Evolutionary conservation across 1,284 basidiomycete species (phyloP).

Genomic region (Dichomitus squalens): DNA sequence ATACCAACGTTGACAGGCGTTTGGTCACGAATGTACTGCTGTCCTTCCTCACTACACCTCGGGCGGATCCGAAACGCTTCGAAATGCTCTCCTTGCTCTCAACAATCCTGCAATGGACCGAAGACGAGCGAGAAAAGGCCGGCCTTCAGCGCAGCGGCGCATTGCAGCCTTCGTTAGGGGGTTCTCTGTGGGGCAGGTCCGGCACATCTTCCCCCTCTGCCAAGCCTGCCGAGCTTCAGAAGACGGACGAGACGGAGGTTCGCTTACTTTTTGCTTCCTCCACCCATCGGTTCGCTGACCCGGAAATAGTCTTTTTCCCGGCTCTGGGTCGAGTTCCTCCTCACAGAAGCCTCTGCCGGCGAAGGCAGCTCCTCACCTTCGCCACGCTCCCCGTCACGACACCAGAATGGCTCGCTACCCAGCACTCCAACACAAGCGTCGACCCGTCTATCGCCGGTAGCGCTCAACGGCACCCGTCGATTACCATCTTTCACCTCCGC

Average conservation of each 20-base stretch:
- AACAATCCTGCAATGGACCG: conserved; percentile 89
- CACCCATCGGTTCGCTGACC: neutral
- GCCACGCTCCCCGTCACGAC: conserved; percentile 34
- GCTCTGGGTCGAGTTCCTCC: conserved; percentile 93
- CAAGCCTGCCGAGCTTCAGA: conserved; percentile 60
- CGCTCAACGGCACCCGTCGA: conserved; percentile 43
- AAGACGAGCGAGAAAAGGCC: conserved; percentile 88
- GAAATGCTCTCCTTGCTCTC: conserved; percentile 93
- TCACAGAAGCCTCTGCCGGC: conserved; percentile 82
- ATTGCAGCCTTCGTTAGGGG: conserved; percentile 30
- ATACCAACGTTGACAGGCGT: conserved; percentile 89
- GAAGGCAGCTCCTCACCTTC: conserved; percentile 37
- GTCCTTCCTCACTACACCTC: conserved; percentile 89
- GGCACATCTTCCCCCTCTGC: conserved; percentile 46
- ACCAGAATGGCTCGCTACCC: conserved; percentile 48
- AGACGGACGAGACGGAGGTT: conserved; percentile 80
- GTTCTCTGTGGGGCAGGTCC: conserved; percentile 58
- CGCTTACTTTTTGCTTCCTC: conserved; percentile 13
- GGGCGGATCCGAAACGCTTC: conserved; percentile 92
- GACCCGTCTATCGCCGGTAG: conserved; percentile 35
- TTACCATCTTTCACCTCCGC: conserved; percentile 49
- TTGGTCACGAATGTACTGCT: conserved; percentile 95
- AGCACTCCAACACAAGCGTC: conserved; percentile 47
- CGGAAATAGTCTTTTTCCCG: conserved; percentile 71
- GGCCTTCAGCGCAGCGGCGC: conserved; percentile 71